Conservation (phyloP, 2,329 filamentous ascomycete species). For the Cercospora zeina region DNA sequence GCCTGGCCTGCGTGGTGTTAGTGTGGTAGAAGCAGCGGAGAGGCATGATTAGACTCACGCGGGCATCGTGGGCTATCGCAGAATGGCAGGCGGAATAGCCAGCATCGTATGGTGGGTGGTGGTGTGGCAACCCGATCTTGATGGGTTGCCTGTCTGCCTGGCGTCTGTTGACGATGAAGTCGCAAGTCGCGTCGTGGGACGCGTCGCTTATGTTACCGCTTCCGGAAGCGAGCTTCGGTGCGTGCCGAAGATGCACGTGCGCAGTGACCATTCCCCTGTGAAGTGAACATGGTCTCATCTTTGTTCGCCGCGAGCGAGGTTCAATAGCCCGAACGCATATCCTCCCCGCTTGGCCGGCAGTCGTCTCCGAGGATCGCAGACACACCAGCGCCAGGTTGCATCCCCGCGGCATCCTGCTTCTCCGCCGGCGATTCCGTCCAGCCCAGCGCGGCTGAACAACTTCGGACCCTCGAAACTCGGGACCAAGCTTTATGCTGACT, state of each 20-base stretch:
- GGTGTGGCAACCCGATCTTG: slow-evolving; percentile 8
- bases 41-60: slow-evolving; percentile 28
- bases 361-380: not conserved
- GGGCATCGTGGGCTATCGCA: slow-evolving; percentile 33
- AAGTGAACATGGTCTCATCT: slow-evolving; percentile 2
- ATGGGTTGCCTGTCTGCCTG: slow-evolving; percentile 7
- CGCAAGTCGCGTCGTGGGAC: slow-evolving; percentile 16
- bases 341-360: not conserved
- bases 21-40: not conserved
- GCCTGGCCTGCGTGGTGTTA: slow-evolving; percentile 36
- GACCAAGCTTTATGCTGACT: slow-evolving; percentile 10
- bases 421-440: slow-evolving; percentile 10
- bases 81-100: not conserved
- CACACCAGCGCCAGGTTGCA: not conserved
- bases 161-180: slow-evolving; percentile 20
- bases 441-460: slow-evolving; percentile 1
- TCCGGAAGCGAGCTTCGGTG: slow-evolving; percentile 4
- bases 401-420: slow-evolving; percentile 7
- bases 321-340: slow-evolving; percentile 22
- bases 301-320: slow-evolving; percentile 21
- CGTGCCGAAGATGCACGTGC: slow-evolving; percentile 8
- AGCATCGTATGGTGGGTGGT: slow-evolving; percentile 12
- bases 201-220: slow-evolving; percentile 8
- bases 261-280: slow-evolving; percentile 8
- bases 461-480: slow-evolving; percentile 14